Evolutionary conservation across 148 eudicot species (phyloP).

Genomic region (Vaccinium darrowii): DNA sequence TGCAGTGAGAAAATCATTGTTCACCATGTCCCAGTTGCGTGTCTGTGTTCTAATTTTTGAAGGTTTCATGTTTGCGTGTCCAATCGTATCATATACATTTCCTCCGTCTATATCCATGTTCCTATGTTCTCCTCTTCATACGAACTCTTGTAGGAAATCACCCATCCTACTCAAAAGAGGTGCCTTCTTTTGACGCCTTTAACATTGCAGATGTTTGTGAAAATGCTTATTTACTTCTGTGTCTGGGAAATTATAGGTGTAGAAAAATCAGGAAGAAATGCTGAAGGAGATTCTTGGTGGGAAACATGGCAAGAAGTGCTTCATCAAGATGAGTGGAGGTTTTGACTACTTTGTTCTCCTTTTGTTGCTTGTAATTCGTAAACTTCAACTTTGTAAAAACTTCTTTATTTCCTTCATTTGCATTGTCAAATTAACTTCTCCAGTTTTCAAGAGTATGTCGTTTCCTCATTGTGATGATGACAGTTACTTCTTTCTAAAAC

Average conservation of each 20-base stretch:
- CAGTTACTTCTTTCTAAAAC: slow-evolving; percentile 16
- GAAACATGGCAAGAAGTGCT: slow-evolving; percentile 99
- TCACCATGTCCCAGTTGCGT: neutral
- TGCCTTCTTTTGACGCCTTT: neutral
- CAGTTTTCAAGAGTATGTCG: neutral
- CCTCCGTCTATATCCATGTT: neutral
- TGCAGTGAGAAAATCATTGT: neutral
- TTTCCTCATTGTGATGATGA: neutral
- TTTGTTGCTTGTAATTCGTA: neutral
- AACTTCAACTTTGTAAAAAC: neutral
- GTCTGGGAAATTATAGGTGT: slow-evolving; percentile 50
- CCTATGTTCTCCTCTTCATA: neutral
- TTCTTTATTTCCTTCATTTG: neutral
- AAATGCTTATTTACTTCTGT: slow-evolving; percentile 5
- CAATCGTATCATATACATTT: neutral
- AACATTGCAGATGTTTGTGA: slow-evolving; percentile 2
- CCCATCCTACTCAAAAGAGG: neutral
- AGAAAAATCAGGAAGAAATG: slow-evolving; percentile 93
- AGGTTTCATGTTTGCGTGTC: neutral
- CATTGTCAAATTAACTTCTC: neutral
- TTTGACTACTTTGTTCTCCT: slow-evolving; percentile 4
- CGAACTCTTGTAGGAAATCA: neutral
- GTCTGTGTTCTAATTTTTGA: neutral
- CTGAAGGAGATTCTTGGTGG: slow-evolving; percentile 99
- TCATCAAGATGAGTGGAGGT: slow-evolving; percentile 99